A percentile compares a stretch with the other conserved stretches of the same genome.
Evolutionary conservation across 2,329 filamentous ascomycete species (phyloP).

Genomic region (Phyllosticta ampelicida): DNA sequence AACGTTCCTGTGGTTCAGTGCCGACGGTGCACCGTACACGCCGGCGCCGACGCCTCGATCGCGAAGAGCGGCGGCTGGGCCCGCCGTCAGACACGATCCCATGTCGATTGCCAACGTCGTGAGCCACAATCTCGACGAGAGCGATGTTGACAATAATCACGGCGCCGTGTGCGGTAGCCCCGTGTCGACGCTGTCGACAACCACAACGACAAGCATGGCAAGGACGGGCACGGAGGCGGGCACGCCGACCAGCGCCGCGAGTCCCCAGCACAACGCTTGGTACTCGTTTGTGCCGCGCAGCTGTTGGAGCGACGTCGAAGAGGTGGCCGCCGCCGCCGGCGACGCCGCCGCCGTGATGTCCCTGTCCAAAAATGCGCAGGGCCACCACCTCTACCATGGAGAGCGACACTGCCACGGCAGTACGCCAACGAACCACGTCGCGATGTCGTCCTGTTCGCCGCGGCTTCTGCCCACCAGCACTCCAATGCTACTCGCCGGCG

Average conservation of each 20-base stretch:
- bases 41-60: not conserved
- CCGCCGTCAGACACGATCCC: not conserved
- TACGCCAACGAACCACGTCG: not conserved
- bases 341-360: not conserved
- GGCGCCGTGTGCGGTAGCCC: not conserved
- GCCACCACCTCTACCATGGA: not conserved
- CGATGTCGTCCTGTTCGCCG: not conserved
- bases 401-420: not conserved
- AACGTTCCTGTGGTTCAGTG: not conserved
- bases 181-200: not conserved
- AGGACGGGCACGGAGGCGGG: not conserved
- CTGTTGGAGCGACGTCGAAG: slow-evolving; percentile 14
- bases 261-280: not conserved
- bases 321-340: slow-evolving; percentile 15
- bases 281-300: not conserved
- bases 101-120: not conserved
- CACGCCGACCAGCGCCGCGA: not conserved
- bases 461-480: not conserved
- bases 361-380: not conserved
- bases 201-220: not conserved
- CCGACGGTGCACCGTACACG: not conserved
- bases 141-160: not conserved
- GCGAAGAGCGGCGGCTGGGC: not conserved
- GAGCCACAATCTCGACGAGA: not conserved
- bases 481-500: not conserved